Conservation (phyloP, 495 filamentous ascomycete species). For the Neurospora sp. region DNA sequence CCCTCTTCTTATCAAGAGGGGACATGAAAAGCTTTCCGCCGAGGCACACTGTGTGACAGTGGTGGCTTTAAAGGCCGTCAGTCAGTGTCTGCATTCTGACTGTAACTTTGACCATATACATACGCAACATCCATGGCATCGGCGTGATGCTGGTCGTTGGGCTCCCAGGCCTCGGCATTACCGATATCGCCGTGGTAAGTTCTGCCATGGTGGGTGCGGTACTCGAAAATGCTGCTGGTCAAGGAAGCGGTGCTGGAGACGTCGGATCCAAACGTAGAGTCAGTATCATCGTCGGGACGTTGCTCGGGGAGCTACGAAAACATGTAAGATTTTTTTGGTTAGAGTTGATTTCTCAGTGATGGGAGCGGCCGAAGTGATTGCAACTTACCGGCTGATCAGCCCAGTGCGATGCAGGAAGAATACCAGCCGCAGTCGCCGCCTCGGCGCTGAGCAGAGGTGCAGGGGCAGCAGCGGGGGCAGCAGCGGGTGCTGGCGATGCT, state of each 20-base stretch:
- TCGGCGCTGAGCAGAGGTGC: not conserved
- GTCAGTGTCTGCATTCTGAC: not conserved
- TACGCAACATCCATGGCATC: slow-evolving; percentile 14
- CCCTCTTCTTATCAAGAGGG: slow-evolving; percentile 28
- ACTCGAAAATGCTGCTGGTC: slow-evolving; percentile 34
- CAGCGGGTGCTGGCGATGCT: not conserved
- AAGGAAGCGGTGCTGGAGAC: slow-evolving; percentile 29
- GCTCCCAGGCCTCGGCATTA: slow-evolving; percentile 8
- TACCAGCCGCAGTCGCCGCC: not conserved
- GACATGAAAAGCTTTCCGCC: slow-evolving; percentile 46
- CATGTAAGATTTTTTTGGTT: not conserved
- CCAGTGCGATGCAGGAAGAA: slow-evolving; percentile 2
- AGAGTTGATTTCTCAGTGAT: not conserved
- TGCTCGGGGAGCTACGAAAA: not conserved
- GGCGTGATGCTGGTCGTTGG: slow-evolving; percentile 15
- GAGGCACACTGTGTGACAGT: slow-evolving; percentile 23
- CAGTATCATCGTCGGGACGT: not conserved
- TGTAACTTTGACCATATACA: not conserved
- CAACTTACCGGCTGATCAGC: not conserved
- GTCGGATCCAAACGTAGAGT: not conserved
- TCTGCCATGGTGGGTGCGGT: slow-evolving; percentile 31
- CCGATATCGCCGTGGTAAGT: slow-evolving; percentile 23
- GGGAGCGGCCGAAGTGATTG: not conserved
- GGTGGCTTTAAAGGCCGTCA: slow-evolving; percentile 10
- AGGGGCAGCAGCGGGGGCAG: no score